Conservation (phyloP, 768 basidiomycete species). For the Asterophora lycoperdoides region DNA sequence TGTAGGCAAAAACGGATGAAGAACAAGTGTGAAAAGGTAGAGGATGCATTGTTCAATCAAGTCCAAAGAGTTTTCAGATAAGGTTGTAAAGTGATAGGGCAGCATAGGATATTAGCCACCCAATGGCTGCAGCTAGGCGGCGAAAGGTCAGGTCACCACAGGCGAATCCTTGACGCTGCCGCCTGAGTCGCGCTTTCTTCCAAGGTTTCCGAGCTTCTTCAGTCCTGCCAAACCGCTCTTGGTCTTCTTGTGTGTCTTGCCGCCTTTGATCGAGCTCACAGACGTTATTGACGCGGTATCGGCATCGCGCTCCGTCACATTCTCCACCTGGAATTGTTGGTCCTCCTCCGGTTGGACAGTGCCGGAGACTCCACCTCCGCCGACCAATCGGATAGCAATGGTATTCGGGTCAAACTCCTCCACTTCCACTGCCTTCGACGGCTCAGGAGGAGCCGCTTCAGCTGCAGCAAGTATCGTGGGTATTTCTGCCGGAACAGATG, state of each 20-base stretch:
- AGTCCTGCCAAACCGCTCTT: constrained; percentile 53
- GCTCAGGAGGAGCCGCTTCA: not conserved
- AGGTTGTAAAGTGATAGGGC: not conserved
- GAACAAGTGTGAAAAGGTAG: not conserved
- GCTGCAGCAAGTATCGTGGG: constrained; percentile 2
- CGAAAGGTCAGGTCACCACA: constrained; percentile 6
- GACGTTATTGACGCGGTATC: constrained; percentile 36
- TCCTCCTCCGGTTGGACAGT: constrained; percentile 24
- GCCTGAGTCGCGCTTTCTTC: constrained; percentile 50
- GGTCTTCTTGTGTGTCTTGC: constrained; percentile 49
- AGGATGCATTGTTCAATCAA: constrained; percentile 2
- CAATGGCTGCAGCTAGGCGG: not conserved
- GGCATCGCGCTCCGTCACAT: constrained; percentile 27
- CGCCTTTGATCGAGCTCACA: constrained; percentile 26
- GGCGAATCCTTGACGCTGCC: constrained; percentile 41
- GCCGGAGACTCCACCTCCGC: constrained; percentile 47
- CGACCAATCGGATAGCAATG: constrained; percentile 53
- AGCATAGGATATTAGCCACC: not conserved
- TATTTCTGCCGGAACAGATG: constrained; percentile 5
- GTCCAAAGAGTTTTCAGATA: not conserved
- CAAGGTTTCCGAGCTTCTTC: constrained; percentile 49
- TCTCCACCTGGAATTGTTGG: constrained; percentile 24
- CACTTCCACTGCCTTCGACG: constrained; percentile 13
- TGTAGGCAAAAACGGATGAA: not conserved
- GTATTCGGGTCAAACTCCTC: constrained; percentile 28